phyloP scores from a whole-genome alignment of 2,329 filamentous ascomycete species.

The Alternaria triticina region DNA sequence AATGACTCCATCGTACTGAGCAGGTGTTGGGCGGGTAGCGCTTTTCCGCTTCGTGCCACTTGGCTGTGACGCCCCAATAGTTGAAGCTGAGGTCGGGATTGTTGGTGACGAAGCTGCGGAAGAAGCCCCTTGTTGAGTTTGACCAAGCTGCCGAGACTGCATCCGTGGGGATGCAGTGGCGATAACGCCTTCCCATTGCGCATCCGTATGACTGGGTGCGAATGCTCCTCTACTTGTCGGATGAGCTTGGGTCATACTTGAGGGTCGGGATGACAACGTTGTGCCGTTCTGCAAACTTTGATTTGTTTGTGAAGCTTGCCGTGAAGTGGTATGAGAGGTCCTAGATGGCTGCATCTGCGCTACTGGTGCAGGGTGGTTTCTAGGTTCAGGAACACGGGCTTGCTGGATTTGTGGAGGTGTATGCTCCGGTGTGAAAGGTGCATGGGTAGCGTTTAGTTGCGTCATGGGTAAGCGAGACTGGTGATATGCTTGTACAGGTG shows the following conservation, averaged over 20 bases:
- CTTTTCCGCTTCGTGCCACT: not conserved
- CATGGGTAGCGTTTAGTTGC: not conserved
- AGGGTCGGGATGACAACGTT: not conserved
- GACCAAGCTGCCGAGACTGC: not conserved
- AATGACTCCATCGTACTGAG: constrained; percentile 9
- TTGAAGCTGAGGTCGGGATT: not conserved
- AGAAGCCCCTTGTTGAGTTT: not conserved
- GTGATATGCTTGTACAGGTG: not conserved
- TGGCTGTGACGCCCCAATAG: not conserved
- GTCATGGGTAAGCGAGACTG: not conserved
- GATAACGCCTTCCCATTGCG: constrained; percentile 5
- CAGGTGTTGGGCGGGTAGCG: not conserved
- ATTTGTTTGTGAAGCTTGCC: not conserved
- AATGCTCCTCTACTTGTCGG: not conserved
- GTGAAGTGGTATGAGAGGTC: not conserved
- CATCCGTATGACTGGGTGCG: not conserved
- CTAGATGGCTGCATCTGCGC: not conserved
- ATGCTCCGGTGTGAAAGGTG: not conserved
- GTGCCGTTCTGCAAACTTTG: not conserved
- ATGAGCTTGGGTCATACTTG: not conserved
- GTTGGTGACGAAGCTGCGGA: not conserved
- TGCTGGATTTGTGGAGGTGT: not conserved
- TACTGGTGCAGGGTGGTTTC: not conserved
- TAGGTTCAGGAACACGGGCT: not conserved
- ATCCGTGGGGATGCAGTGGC: not conserved